These are phyloP conservation scores for Trypanosoma lewisi DNA, from an alignment of 208 protist genomes.

Conservation along the genomic window DNA sequence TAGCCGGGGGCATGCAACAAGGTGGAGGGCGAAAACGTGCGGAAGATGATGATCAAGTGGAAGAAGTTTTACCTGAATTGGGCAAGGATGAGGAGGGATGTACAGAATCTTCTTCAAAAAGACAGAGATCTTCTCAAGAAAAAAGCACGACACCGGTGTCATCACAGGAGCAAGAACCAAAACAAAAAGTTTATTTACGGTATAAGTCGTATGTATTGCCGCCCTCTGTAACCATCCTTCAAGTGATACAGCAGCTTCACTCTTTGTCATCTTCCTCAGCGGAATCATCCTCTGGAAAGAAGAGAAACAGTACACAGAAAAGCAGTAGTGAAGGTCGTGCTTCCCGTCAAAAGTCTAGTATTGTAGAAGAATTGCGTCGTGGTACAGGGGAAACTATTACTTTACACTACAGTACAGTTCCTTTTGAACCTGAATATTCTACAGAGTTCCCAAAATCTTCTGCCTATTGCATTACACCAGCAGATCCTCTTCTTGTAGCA, in stretches of 20 bases:
- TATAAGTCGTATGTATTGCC: conserved; percentile 65
- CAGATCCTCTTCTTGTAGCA: conserved; percentile 33
- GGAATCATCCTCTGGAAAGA: neutral
- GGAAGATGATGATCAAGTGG: conserved; percentile 28
- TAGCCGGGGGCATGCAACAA: conserved; percentile 7
- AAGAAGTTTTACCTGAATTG: conserved; percentile 35
- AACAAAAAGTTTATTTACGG: conserved; percentile 49
- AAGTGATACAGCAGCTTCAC: conserved; percentile 55
- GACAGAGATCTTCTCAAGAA: conserved; percentile 14
- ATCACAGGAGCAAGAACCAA: no score
- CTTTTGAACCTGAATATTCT: conserved; percentile 44
- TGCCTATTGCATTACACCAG: conserved; percentile 25
- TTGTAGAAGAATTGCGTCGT: conserved; percentile 10
- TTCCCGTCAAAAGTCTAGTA: conserved; percentile 5
- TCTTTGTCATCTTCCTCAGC: conserved; percentile 13
- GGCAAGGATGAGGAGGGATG: conserved; percentile 11
- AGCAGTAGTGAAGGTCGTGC: neutral
- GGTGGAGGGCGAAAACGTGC: conserved; percentile 4
- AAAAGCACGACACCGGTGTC: no score
- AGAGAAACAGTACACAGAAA: neutral
- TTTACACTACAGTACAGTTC: conserved; percentile 66
- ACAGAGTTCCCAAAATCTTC: conserved; percentile 15
- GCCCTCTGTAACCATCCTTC: conserved; percentile 73
- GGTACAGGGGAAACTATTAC: conserved; percentile 27
- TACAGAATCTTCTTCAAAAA: neutral